Conservation (phyloP, 1,284 basidiomycete species). For the Calocybe gambosa region DNA sequence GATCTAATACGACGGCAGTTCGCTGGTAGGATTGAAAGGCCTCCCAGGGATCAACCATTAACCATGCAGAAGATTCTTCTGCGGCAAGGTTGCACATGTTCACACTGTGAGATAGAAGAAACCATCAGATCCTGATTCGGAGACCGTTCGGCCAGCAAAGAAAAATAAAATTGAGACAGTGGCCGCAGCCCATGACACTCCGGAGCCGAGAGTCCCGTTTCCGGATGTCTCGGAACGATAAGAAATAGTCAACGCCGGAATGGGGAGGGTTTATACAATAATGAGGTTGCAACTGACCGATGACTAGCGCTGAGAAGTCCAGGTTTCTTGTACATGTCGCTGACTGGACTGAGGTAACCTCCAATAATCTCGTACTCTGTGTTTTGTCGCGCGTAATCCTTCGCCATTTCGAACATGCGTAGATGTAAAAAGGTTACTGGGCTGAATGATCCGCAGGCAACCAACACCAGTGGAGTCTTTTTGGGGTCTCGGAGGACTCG, state of each 20-base stretch:
- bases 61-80: slow-evolving; percentile 72
- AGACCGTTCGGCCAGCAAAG: not conserved
- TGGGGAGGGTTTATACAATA: not conserved
- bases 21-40: slow-evolving; percentile 92
- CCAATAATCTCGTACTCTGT: slow-evolving; percentile 92
- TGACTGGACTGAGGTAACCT: slow-evolving; percentile 92
- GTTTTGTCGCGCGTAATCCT: slow-evolving; percentile 89
- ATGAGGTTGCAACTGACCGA: slow-evolving; percentile 44
- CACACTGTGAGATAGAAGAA: slow-evolving; percentile 42
- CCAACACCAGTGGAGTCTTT: slow-evolving; percentile 70
- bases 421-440: slow-evolving; percentile 80
- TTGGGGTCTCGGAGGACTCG: slow-evolving; percentile 51
- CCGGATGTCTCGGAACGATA: slow-evolving; percentile 5
- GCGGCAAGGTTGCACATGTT: slow-evolving; percentile 86
- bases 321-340: slow-evolving; percentile 89
- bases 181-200: slow-evolving; percentile 6
- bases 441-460: slow-evolving; percentile 79
- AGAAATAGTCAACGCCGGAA: slow-evolving; percentile 9
- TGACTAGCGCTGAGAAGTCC: slow-evolving; percentile 78
- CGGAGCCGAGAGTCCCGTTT: slow-evolving; percentile 17
- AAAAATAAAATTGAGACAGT: not conserved
- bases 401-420: slow-evolving; percentile 98
- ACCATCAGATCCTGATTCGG: slow-evolving; percentile 8
- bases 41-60: slow-evolving; percentile 98
- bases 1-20: slow-evolving; percentile 93